phyloP scores from a whole-genome alignment of 2,329 filamentous ascomycete genomes.

The Alternaria sp. region DNA sequence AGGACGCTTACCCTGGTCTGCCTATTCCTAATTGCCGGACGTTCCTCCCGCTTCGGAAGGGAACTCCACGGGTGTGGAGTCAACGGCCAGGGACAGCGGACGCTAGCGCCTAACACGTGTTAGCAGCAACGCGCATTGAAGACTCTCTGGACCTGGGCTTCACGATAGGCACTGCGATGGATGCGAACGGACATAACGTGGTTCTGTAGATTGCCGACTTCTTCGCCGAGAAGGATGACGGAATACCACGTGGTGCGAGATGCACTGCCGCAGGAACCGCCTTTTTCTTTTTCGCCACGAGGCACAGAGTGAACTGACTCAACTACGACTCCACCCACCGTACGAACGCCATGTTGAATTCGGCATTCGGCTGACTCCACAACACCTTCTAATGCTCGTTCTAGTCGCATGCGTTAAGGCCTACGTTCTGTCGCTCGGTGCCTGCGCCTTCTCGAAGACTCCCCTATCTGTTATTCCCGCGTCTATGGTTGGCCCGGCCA shows the following conservation, averaged over 20 bases:
- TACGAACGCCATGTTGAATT: slow-evolving; percentile 36
- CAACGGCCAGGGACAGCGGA: slow-evolving; percentile 7
- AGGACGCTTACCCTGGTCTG: slow-evolving; percentile 2
- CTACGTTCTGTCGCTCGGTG: not conserved
- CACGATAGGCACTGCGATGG: not conserved
- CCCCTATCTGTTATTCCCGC: not conserved
- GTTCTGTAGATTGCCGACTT: slow-evolving; percentile 5
- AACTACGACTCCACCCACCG: not conserved
- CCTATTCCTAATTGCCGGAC: slow-evolving; percentile 8
- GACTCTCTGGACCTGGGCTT: not conserved
- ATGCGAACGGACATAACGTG: not conserved
- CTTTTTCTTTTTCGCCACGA: not conserved
- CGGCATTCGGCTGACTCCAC: slow-evolving; percentile 20
- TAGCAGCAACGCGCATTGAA: slow-evolving; percentile 10
- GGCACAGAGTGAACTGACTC: slow-evolving; percentile 4
- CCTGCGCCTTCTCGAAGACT: not conserved
- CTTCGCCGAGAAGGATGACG: not conserved
- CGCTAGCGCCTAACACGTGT: not conserved
- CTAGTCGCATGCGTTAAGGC: not conserved
- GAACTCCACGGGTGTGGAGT: slow-evolving; percentile 7
- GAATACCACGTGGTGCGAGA: not conserved
- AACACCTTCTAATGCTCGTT: slow-evolving; percentile 9
- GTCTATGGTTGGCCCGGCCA: slow-evolving; percentile 64
- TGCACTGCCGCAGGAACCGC: not conserved
- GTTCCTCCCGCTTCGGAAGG: slow-evolving; percentile 12